These are phyloP conservation scores for Fraxinus cuspidata DNA, from an alignment of 257 asterid genomes.

Conservation along the genomic window DNA sequence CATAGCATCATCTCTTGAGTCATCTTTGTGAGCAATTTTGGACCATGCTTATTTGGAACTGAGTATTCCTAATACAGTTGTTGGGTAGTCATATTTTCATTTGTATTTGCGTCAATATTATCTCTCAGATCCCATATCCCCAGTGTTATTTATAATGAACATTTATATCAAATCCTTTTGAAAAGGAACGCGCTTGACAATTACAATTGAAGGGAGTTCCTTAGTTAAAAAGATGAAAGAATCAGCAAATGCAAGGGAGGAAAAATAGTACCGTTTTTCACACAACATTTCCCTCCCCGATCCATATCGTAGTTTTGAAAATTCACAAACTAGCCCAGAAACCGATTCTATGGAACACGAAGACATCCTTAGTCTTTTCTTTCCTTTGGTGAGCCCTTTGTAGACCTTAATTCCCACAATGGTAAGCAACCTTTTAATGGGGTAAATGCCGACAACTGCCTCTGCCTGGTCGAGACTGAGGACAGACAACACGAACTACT, in stretches of 20 bases:
- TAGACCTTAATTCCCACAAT: slow-evolving; percentile 64
- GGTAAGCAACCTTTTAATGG: slow-evolving; percentile 78
- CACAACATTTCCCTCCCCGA: slow-evolving; percentile 26
- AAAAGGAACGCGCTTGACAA: not conserved
- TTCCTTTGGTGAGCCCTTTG: slow-evolving; percentile 58
- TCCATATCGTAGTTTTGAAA: slow-evolving; percentile 24
- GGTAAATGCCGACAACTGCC: slow-evolving; percentile 69
- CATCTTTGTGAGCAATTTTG: not conserved
- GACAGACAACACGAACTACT: slow-evolving; percentile 73
- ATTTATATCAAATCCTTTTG: not conserved
- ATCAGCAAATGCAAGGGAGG: slow-evolving; percentile 20
- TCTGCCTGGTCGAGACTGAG: slow-evolving; percentile 80
- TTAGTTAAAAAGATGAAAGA: slow-evolving; percentile 29
- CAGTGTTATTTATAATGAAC: not conserved
- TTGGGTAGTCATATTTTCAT: not conserved
- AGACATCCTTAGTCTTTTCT: slow-evolving; percentile 27
- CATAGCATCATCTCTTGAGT: not conserved
- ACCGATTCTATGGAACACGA: slow-evolving; percentile 4
- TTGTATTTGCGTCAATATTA: not conserved
- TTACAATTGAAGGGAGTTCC: slow-evolving; percentile 2
- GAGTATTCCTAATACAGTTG: not conserved
- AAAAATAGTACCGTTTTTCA: slow-evolving; percentile 23
- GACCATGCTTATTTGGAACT: not conserved
- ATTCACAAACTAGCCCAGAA: slow-evolving; percentile 20
- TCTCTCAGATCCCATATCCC: not conserved